Base-by-base conservation (phyloP, 176 grass and related monocot genomes). In the Musa troglodytarum region DNA sequence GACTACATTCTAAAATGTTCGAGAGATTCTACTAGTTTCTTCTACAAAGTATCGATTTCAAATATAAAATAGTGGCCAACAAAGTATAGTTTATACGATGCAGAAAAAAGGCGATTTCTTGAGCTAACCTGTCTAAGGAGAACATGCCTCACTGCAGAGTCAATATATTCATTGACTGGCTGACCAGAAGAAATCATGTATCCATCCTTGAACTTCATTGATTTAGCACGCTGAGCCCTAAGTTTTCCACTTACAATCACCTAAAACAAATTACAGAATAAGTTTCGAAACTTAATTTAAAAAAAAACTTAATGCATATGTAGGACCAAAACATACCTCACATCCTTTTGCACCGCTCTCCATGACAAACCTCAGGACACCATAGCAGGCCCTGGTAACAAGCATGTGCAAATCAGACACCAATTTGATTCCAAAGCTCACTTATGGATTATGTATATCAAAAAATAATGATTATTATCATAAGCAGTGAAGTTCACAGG, bases 121-220 rank as follows among this genome's bases (percentile, higher is more conserved):
- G 34, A 15, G 15, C 65, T 29, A 7, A 68, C 65, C 65, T 68
- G 65, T 68, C 65, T 68, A 34, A 68, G 65, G 65, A 68, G 65
- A 68, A 68, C 65, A 68, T 68, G 65, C 65, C 65, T 68, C 25
- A 68, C 65, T 43, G 65, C 65, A 1, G 65, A 43, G 65, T 68
- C 65, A 43, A 68, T 68, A 34, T 68, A 68, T 68, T 68, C 65
- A 23, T 68, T 68, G 65, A 68, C 65, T 68, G 65, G 65, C 65
- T 68, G 65, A 68, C 65, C 65, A 68, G 65, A 68, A 68, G 65
- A 68, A 68, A 68, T 68, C 65, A 68, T 68, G 65, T 68, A 68
- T 34, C 65, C 65, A 43, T 68, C 65, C 26, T 68, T 68, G 65
- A 68, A 68, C 65, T 68, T 68, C 65, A 68, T 68, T 34, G 65